Base-by-base conservation (phyloP, 2,329 filamentous ascomycete species). In the Sarocladium kiliense region DNA sequence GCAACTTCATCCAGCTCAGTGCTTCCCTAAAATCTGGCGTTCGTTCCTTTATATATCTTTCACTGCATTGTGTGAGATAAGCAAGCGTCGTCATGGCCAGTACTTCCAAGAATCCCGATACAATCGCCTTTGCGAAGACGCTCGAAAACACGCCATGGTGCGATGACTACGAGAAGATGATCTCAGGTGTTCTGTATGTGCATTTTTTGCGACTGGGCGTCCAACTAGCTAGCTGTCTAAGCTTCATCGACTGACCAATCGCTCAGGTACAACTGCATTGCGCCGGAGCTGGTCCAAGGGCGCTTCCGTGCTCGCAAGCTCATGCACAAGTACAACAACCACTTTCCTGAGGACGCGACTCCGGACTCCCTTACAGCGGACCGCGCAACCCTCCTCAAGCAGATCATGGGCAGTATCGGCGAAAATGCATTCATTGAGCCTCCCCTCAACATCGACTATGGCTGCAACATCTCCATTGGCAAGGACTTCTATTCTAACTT, bases 131-230 rank as follows among this genome's bases (percentile, higher is more conserved):
- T 25, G 78, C 80, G 16, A 77, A 71, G 59, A 71, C 70, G 32
- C 66, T 82, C 11, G 68, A 74, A 10, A 74, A 82, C 58, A 70
- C 78, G 1, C 81, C 80, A 0, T 80, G 77, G 72, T 78, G 79
- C 57, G 81, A 84, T 7, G 77, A 84, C 57, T 86, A 84, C 54
- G 80, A 85, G 62, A 81, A 79, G 62, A 85, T 86, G 81, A 80
- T 86, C 49, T 85, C 80, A 0, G 81, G 82, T 26, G 80, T 85
- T 71, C 71, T 84, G 80, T 82, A 65, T 60, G 74, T 18, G 6
- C 16, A 27, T 37, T 18, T 37, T 39, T 21, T 41, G n/a, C 19
- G 32, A 21, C 18, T 19, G 21, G 23, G 16, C 23, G 23, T 45
- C 9, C n/a, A n/a, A n/a, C n/a, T n/a, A n/a, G n/a, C n/a, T n/a